Conservation (phyloP, 306 rosid species). For the Prunus mongolica region DNA sequence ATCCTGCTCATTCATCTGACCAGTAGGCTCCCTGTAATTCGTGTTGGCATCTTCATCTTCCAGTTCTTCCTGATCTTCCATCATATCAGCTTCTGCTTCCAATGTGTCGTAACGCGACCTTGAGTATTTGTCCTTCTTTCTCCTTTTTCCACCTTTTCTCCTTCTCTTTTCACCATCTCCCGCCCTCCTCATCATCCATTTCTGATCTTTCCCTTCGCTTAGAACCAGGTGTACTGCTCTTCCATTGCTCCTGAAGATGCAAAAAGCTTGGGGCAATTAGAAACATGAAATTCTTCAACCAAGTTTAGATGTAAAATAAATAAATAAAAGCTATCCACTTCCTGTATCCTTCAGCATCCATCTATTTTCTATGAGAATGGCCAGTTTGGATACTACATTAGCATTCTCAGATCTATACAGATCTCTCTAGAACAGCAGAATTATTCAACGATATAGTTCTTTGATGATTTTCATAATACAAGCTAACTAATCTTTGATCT, state of each 20-base stretch:
- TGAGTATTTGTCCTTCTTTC: conserved; percentile 88
- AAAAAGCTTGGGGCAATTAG: conserved; percentile 8
- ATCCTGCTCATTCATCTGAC: conserved; percentile 45
- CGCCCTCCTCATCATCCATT: conserved; percentile 73
- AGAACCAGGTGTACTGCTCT: conserved; percentile 71
- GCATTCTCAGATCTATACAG: no score
- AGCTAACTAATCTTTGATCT: no score
- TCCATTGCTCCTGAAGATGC: conserved; percentile 93
- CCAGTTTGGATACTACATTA: no score
- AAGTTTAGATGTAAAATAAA: not conserved
- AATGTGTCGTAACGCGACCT: conserved; percentile 70
- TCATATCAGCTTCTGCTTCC: conserved; percentile 71
- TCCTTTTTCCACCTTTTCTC: conserved; percentile 87
- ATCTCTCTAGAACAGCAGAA: no score
- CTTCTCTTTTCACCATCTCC: conserved; percentile 65
- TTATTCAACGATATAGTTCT: no score
- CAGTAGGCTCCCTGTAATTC: conserved; percentile 47
- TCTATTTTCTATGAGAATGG: not conserved
- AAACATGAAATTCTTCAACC: conserved; percentile 10
- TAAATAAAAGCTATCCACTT: no score
- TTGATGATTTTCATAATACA: no score
- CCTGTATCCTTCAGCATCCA: no score
- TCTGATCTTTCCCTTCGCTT: conserved; percentile 87
- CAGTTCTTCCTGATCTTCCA: conserved; percentile 70
- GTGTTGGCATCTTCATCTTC: conserved; percentile 66